phyloP scores from a whole-genome alignment of 768 basidiomycete genomes.

The Pulveroboletus sp. region DNA sequence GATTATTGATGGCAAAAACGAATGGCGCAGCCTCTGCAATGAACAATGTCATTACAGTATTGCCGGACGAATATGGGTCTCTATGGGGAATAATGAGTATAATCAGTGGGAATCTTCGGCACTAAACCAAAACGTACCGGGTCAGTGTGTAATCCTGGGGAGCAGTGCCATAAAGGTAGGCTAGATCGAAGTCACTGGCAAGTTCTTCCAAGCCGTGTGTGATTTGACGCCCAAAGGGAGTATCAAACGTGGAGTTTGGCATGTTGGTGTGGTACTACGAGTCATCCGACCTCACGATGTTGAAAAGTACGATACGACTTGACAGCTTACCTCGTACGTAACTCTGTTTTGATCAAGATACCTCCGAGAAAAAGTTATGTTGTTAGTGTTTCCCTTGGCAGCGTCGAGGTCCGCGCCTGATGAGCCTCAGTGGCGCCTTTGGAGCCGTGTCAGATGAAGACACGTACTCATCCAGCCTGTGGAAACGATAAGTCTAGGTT shows the following conservation, averaged over 20 bases:
- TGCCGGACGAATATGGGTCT: constrained; percentile 56
- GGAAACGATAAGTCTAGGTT: neutral
- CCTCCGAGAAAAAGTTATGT: constrained; percentile 61
- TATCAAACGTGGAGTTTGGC: constrained; percentile 56
- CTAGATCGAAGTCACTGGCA: constrained; percentile 56
- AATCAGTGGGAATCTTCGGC: neutral
- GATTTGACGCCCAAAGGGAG: constrained; percentile 46
- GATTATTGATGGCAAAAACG: constrained; percentile 58
- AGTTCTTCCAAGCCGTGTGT: constrained; percentile 51
- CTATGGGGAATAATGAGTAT: constrained; percentile 27
- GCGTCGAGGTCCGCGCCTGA: constrained; percentile 47
- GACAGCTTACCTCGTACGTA: constrained; percentile 55
- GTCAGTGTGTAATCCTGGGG: constrained; percentile 71
- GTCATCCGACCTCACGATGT: neutral
- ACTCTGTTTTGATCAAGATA: constrained; percentile 80
- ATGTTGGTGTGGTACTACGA: constrained; percentile 59
- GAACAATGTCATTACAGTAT: constrained; percentile 57
- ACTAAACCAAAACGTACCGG: constrained; percentile 37
- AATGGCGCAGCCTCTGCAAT: constrained; percentile 49
- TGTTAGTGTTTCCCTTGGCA: constrained; percentile 34
- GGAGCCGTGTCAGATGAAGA: neutral
- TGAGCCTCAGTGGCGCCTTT: neutral
- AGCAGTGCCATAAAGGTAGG: constrained; percentile 60
- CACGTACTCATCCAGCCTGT: constrained; percentile 59
- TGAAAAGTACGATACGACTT: neutral